These are phyloP conservation scores for Borealophlyctis nickersoniae DNA, from an alignment of 192 early-diverging fungal genomes.

Conservation along the genomic window DNA sequence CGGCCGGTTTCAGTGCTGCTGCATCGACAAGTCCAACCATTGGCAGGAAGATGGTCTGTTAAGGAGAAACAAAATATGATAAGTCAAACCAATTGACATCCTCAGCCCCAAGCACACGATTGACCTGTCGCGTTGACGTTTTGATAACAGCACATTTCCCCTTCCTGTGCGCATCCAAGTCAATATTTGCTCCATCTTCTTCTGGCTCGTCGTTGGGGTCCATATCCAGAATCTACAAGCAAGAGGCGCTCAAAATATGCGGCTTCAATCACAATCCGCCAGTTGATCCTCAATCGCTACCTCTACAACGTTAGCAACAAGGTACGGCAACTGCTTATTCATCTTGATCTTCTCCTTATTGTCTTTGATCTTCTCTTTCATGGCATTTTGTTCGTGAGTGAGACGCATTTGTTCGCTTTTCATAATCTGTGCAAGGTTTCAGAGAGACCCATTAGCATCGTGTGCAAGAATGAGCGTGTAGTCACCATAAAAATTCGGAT, in stretches of 20 bases:
- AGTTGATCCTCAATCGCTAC: conserved; percentile 37
- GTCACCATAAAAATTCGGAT: conserved; percentile 3
- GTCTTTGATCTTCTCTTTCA: conserved; percentile 92
- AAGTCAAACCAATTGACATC: conserved; percentile 1
- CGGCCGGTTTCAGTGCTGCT: conserved; percentile 84
- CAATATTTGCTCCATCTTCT: conserved; percentile 92
- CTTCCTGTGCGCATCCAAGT: conserved; percentile 87
- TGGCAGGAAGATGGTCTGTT: conserved; percentile 92
- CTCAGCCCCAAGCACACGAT: not conserved
- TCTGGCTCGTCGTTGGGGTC: conserved; percentile 87
- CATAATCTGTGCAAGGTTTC: conserved; percentile 58
- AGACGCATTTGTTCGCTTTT: conserved; percentile 88
- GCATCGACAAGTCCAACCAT: conserved; percentile 95
- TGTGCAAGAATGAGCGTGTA: conserved; percentile 2
- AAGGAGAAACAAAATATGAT: too few species aligned
- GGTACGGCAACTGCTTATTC: conserved; percentile 95
- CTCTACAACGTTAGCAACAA: conserved; percentile 96
- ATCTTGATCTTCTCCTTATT: conserved; percentile 98
- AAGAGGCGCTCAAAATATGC: conserved; percentile 1
- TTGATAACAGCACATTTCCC: conserved; percentile 98
- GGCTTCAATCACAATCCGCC: not conserved
- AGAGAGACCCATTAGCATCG: not conserved
- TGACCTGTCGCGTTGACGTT: conserved; percentile 88
- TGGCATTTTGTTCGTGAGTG: conserved; percentile 79
- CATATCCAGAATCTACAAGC: conserved; percentile 79